phyloP scores from a whole-genome alignment of 2,329 filamentous ascomycete species.

The Daldinia sp. region DNA sequence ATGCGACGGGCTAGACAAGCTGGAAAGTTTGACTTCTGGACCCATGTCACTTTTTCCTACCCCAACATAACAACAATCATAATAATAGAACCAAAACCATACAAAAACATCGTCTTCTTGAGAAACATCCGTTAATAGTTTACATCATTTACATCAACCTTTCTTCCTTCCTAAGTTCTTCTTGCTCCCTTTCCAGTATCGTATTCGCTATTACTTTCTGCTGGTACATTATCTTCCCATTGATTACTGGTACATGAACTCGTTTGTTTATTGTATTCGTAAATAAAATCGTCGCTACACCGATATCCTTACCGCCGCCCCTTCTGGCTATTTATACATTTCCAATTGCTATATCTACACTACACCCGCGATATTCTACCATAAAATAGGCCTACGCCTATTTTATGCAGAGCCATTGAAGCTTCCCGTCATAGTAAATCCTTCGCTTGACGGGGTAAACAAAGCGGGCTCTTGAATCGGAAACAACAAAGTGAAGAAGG shows the following conservation, averaged over 20 bases:
- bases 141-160: constrained; percentile 25
- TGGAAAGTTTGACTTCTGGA: constrained; percentile 2
- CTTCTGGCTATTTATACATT: constrained; percentile 9
- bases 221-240: constrained; percentile 1
- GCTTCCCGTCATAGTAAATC: constrained; percentile 23
- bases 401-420: constrained; percentile 30
- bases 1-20: constrained; percentile 33
- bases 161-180: constrained; percentile 7
- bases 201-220: not conserved
- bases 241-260: constrained; percentile 5
- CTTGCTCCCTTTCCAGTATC: not conserved
- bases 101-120: constrained; percentile 45
- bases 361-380: not conserved
- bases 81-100: constrained; percentile 38
- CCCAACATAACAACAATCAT: constrained; percentile 46
- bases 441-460: constrained; percentile 1
- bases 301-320: constrained; percentile 9
- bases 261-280: constrained; percentile 30
- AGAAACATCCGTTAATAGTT: constrained; percentile 20
- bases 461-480: constrained; percentile 10
- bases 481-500: constrained; percentile 19
- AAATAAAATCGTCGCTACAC: not conserved
- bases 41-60: constrained; percentile 20
- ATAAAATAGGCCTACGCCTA: constrained; percentile 23
- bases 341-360: not conserved